A percentile compares a stretch with the other conserved stretches of the same genome.
phyloP scores from a whole-genome alignment of 768 basidiomycete genomes.

The Podaxis sp. region DNA sequence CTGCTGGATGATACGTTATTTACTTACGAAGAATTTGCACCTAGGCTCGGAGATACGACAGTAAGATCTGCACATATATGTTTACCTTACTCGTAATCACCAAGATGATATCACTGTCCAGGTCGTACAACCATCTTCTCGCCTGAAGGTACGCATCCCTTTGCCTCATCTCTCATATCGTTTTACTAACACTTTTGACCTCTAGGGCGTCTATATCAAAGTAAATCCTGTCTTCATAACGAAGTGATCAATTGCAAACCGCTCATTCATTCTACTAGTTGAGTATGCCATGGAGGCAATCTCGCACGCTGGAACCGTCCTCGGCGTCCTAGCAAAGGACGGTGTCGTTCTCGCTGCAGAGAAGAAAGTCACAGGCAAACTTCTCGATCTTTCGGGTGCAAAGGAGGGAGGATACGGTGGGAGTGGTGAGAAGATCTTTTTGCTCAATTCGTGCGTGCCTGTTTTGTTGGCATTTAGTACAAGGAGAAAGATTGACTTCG shows the following conservation, averaged over 20 bases:
- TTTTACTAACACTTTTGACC: conserved; percentile 13
- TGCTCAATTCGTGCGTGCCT: conserved; percentile 78
- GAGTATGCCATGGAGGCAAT: conserved; percentile 99
- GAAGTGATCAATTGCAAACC: neutral
- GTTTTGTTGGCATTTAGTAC: neutral
- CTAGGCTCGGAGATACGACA: conserved; percentile 95
- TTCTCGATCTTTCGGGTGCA: conserved; percentile 83
- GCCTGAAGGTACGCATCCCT: conserved; percentile 70
- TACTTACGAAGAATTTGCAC: neutral
- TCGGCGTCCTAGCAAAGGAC: conserved; percentile 88
- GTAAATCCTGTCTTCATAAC: conserved; percentile 33
- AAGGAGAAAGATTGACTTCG: neutral
- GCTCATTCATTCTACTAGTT: conserved; percentile 45
- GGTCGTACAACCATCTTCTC: conserved; percentile 99
- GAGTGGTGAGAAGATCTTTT: conserved; percentile 96
- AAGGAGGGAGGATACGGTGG: conserved; percentile 92
- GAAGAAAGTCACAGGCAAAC: conserved; percentile 98
- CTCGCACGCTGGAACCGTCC: conserved; percentile 90
- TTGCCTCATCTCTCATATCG: conserved; percentile 5
- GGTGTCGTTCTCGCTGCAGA: conserved; percentile 92
- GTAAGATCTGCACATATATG: conserved; percentile 44
- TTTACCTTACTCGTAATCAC: conserved; percentile 12
- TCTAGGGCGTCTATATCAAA: conserved; percentile 95
- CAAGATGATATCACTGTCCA: conserved; percentile 33
- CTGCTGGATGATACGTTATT: neutral